Base-by-base conservation (phyloP, 176 grass and related monocot genomes). In the Tillandsia leiboldiana region DNA sequence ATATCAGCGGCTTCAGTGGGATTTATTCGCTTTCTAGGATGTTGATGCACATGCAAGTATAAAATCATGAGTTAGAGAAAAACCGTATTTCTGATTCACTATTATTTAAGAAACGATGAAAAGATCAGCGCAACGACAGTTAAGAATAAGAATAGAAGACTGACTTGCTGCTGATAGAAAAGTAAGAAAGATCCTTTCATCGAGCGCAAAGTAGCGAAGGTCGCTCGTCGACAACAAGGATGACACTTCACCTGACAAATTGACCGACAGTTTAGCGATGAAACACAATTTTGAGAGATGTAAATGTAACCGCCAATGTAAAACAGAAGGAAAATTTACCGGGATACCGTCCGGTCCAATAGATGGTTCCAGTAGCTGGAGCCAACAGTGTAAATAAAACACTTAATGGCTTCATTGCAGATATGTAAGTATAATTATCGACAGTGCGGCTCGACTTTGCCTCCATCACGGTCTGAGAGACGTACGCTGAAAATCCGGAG, bases 311-410 rank as follows among this genome's bases (percentile, higher is more conserved):
- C 54, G 49, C 26, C 8, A 51, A 48, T 74, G 1, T 48, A 65
- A 13, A 52, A 20, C 53, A 80, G 68, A 59, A 68, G 67, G 58
- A 69, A 51, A 51, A 51, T 66, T 68, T 59, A 91, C 88, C 92
- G 82, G 81, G 75, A 76, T 89, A 89, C 5, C 78, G 71, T 65
- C 77, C 70, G 3, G 83, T 82, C 92, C 92, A 96, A 75, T 89
- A 78, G n/a, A 89, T 59, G 48, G 83, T 87, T 84, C 88, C 92
- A 80, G 70, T 91, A 63, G 85, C 86, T 3, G 86, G 83, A 72
- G 81, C 75, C 65, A 96, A 68, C 75, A 91, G 69, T 65, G 81
- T 89, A 28, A 96, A 80, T 66, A 79, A 67, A 75, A 85, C 70
- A 15, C 58, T 79, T 61, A 69, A 73, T 68, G 88, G 71, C 48